Percentiles rank a stretch among this genome's conserved stretches.
phyloP scores from a whole-genome alignment of 2,329 filamentous ascomycete species.

The Lecanoromycetidae sp. region DNA sequence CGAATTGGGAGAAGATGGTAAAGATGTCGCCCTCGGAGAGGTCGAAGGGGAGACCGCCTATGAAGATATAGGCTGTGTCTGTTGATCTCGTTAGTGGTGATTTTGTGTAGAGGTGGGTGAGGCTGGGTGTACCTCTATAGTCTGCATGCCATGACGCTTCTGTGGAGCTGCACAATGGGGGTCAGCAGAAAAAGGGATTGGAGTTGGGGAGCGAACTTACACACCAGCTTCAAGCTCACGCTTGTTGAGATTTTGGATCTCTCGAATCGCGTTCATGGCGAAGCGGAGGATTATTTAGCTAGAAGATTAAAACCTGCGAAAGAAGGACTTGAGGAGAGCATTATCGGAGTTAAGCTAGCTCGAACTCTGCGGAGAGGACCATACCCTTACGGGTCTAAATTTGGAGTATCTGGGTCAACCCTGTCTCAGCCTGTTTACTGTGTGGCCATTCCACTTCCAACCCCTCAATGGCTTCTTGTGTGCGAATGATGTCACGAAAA shows the following conservation, averaged over 20 bases:
- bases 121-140: conserved; percentile 38
- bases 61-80: conserved; percentile 93
- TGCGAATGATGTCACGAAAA: too few species aligned
- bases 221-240: conserved; percentile 82
- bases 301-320: too few species aligned
- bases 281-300: not conserved
- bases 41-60: conserved; percentile 85
- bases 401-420: too few species aligned
- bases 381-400: too few species aligned
- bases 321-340: too few species aligned
- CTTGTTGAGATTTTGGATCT: conserved; percentile 87
- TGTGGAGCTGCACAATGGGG: conserved; percentile 54
- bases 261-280: conserved; percentile 82
- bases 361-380: too few species aligned
- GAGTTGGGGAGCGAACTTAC: conserved; percentile 36
- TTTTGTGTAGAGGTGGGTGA: not conserved
- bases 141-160: conserved; percentile 94
- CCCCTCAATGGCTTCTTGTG: too few species aligned
- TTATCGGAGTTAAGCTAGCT: too few species aligned
- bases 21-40: conserved; percentile 91
- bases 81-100: conserved; percentile 31
- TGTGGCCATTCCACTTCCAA: too few species aligned
- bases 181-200: conserved; percentile 14
- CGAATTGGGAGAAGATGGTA: conserved; percentile 93
- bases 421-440: too few species aligned